These are phyloP conservation scores for Coelomomyces lativittatus DNA, from an alignment of 371 early-diverging fungal genomes.

Conservation along the genomic window DNA sequence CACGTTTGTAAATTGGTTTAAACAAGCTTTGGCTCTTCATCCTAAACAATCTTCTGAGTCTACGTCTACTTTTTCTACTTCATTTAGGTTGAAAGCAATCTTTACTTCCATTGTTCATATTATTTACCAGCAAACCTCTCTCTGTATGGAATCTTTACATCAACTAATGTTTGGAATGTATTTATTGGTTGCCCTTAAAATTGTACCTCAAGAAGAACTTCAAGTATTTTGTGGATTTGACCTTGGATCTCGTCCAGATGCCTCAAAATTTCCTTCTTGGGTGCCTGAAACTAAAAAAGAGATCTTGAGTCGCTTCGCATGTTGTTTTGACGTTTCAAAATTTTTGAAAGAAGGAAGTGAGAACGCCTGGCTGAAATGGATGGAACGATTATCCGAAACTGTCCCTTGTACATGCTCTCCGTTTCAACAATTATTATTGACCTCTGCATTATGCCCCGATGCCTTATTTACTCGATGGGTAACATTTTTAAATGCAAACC, in stretches of 20 bases:
- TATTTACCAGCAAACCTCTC: not conserved
- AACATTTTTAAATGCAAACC: slow-evolving; percentile 11
- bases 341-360: slow-evolving; percentile 6
- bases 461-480: slow-evolving; percentile 5
- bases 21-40: not conserved
- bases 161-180: not conserved
- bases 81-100: too few species aligned
- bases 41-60: too few species aligned
- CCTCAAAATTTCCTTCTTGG: not conserved
- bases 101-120: not conserved
- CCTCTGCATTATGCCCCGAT: slow-evolving; percentile 24
- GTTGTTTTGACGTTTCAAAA: slow-evolving; percentile 9
- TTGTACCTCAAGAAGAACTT: not conserved
- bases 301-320: slow-evolving; percentile 12
- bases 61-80: too few species aligned
- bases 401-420: slow-evolving; percentile 5
- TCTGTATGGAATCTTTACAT: not conserved
- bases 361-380: slow-evolving; percentile 2
- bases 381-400: not conserved
- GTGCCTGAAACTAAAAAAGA: slow-evolving; percentile 8
- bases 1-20: slow-evolving; percentile 15
- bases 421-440: slow-evolving; percentile 21
- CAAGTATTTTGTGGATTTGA: not conserved
- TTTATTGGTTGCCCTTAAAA: not conserved
- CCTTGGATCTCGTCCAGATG: not conserved